Evolutionary conservation across 2,329 filamentous ascomycete genomes (phyloP).

Genomic region (Tolypocladium pustulatum): DNA sequence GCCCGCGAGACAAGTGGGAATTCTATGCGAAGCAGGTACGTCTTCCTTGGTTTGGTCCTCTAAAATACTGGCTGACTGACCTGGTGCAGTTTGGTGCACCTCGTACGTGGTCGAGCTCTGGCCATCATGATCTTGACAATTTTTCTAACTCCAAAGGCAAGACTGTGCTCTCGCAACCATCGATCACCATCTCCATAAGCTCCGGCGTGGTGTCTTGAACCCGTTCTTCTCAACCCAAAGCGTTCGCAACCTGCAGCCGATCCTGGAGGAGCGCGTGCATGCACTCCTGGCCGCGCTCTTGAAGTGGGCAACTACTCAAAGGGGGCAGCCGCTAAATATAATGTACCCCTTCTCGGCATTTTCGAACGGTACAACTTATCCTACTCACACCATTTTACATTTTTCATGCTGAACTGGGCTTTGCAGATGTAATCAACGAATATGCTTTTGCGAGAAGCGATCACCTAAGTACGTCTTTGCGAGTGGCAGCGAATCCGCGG

Average conservation of each 20-base stretch:
- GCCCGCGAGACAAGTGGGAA: slow-evolving; percentile 21
- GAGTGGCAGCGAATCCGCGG: neutral
- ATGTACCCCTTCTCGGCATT: slow-evolving; percentile 28
- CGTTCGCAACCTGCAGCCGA: slow-evolving; percentile 25
- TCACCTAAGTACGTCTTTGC: slow-evolving; percentile 14
- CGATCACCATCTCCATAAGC: slow-evolving; percentile 21
- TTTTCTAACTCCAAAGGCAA: slow-evolving; percentile 5
- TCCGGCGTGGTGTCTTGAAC: slow-evolving; percentile 22
- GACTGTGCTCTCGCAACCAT: slow-evolving; percentile 23
- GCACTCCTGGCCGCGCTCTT: slow-evolving; percentile 20
- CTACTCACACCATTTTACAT: neutral
- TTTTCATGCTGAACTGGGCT: neutral
- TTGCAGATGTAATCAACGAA: slow-evolving; percentile 27
- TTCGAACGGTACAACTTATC: slow-evolving; percentile 19
- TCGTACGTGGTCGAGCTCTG: slow-evolving; percentile 10
- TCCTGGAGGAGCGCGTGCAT: slow-evolving; percentile 24
- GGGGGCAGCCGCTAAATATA: slow-evolving; percentile 19
- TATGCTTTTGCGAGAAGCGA: slow-evolving; percentile 26
- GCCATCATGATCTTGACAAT: neutral
- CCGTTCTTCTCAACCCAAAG: slow-evolving; percentile 26
- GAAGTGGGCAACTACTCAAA: slow-evolving; percentile 14
- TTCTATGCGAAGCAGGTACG: slow-evolving; percentile 24
- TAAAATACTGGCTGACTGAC: slow-evolving; percentile 2
- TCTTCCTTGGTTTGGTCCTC: too few species aligned
- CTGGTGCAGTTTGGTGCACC: slow-evolving; percentile 20